phyloP scores from a whole-genome alignment of 352 stramenopile genomes.

The Globisporangium middletonii region DNA sequence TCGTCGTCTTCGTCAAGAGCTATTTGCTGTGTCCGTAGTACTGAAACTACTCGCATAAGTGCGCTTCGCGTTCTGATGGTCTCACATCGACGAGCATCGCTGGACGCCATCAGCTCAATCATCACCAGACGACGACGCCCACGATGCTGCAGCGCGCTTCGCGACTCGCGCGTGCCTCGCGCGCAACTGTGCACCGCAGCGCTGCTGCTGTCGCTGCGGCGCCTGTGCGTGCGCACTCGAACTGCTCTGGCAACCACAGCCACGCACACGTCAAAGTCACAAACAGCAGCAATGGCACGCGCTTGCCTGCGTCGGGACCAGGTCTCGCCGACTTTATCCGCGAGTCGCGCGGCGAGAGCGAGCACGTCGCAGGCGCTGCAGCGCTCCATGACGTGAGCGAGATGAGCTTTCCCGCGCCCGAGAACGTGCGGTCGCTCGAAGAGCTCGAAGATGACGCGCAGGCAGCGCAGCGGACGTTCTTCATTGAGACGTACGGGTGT shows the following conservation, averaged over 20 bases:
- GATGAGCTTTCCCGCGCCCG: constrained; percentile 62
- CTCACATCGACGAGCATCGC: not conserved
- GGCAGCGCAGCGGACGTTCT: constrained; percentile 41
- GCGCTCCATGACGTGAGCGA: constrained; percentile 43
- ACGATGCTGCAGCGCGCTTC: constrained; percentile 9
- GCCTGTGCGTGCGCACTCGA: constrained; percentile 22
- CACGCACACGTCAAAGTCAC: constrained; percentile 30
- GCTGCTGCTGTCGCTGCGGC: not conserved
- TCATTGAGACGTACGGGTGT: constrained; percentile 96
- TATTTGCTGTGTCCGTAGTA: not conserved
- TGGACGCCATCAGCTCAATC: not conserved
- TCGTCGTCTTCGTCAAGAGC: not conserved
- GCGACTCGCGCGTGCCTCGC: not conserved
- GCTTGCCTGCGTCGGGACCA: constrained; percentile 36
- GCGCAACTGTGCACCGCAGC: constrained; percentile 1
- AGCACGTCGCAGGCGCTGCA: constrained; percentile 19
- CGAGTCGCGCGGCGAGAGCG: constrained; percentile 24
- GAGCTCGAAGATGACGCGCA: constrained; percentile 30
- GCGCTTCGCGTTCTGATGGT: constrained; percentile 5
- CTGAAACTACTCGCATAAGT: not conserved
- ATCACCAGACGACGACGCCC: not conserved
- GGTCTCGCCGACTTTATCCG: constrained; percentile 72
- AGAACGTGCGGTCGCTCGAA: constrained; percentile 41
- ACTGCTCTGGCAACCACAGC: constrained; percentile 16
- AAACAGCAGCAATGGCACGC: constrained; percentile 14